phyloP scores from a whole-genome alignment of 805 yeast genomes.

The Kuraishia hungarica region DNA sequence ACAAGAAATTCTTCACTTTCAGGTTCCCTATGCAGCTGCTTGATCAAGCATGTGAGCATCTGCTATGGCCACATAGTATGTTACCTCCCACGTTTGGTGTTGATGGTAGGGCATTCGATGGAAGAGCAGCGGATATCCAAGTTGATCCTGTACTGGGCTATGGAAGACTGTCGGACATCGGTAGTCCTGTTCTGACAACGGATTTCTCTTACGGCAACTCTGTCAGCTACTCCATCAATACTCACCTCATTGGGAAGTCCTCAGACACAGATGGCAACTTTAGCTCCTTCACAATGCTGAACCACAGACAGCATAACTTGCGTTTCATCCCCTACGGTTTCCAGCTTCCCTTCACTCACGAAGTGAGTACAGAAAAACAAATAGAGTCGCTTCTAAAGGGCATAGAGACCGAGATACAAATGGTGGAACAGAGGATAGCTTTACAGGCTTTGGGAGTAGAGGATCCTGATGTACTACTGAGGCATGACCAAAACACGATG shows the following conservation, averaged over 20 bases:
- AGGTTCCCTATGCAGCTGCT: constrained; percentile 43
- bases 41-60: constrained; percentile 43
- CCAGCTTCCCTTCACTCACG: constrained; percentile 5
- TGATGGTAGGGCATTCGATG: constrained; percentile 17
- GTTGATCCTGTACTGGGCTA: constrained; percentile 39
- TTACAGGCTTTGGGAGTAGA: background rate
- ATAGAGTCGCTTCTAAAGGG: constrained; percentile 1
- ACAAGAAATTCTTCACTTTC: constrained; percentile 51
- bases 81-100: constrained; percentile 34
- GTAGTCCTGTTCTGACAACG: constrained; percentile 42
- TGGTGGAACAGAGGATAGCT: constrained; percentile 1
- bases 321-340: constrained; percentile 21
- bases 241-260: constrained; percentile 44
- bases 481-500: background rate
- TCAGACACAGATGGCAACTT: constrained; percentile 14
- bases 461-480: background rate
- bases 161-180: constrained; percentile 39
- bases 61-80: constrained; percentile 22
- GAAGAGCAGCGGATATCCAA: constrained; percentile 15
- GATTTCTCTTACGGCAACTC: constrained; percentile 37
- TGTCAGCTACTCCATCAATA: constrained; percentile 42
- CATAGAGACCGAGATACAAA: constrained; percentile 2
- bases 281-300: constrained; percentile 10
- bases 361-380: constrained; percentile 6
- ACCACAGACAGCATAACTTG: constrained; percentile 12